Evolutionary conservation across 2,329 filamentous ascomycete species (phyloP).

Genomic region (Epichloe elymi): DNA sequence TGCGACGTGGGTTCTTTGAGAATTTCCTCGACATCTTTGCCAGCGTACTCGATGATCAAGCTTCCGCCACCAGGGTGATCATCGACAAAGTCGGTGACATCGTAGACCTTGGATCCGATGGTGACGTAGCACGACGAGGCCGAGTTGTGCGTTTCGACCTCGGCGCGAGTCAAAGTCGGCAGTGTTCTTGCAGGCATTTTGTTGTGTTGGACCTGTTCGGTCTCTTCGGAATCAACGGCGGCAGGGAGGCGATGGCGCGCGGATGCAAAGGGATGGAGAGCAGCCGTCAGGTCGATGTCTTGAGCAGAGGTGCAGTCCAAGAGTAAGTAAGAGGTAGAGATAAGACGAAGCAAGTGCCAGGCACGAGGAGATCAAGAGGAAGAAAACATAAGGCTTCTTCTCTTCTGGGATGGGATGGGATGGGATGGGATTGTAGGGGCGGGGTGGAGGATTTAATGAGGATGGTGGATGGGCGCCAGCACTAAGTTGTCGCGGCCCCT

Average conservation of each 20-base stretch:
- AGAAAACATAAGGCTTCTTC: neutral
- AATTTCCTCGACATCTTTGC: slow-evolving; percentile 73
- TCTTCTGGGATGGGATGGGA: too few species aligned
- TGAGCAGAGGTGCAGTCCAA: neutral
- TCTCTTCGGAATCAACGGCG: neutral
- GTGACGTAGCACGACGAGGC: slow-evolving; percentile 85
- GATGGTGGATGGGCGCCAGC: neutral
- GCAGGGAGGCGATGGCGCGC: neutral
- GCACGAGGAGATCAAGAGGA: neutral
- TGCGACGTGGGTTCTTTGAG: slow-evolving; percentile 76
- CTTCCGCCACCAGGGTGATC: slow-evolving; percentile 86
- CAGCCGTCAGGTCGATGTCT: neutral
- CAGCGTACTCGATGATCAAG: slow-evolving; percentile 77
- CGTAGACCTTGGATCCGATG: slow-evolving; percentile 80
- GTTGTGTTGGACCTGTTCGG: neutral
- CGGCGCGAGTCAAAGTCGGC: slow-evolving; percentile 67
- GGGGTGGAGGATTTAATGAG: slow-evolving; percentile 3
- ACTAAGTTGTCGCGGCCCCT: neutral
- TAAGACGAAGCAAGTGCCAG: neutral
- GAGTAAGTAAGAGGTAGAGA: neutral
- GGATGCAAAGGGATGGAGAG: neutral
- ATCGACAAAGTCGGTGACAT: slow-evolving; percentile 82
- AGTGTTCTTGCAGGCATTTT: slow-evolving; percentile 68
- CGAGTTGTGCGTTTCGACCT: slow-evolving; percentile 71
- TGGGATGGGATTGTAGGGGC: neutral